Evolutionary conservation across 768 basidiomycete genomes (phyloP).

Genomic region (Coprinopsis sp.): DNA sequence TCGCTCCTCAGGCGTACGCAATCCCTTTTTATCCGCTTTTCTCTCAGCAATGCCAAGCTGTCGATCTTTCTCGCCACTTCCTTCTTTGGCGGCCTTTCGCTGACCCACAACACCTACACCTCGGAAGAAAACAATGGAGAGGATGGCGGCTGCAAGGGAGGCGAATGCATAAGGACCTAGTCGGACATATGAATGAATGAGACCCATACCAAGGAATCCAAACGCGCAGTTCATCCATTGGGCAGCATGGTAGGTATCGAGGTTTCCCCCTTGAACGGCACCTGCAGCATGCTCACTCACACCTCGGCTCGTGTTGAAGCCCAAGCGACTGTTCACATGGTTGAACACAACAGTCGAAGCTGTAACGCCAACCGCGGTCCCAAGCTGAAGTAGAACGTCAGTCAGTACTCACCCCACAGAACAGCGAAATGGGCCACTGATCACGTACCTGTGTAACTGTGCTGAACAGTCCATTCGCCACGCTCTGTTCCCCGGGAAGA

Average conservation of each 20-base stretch:
- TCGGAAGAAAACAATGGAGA: constrained; percentile 21
- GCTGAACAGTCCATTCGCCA: constrained; percentile 73
- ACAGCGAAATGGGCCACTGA: background rate
- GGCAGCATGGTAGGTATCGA: constrained; percentile 55
- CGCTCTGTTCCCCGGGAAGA: constrained; percentile 65
- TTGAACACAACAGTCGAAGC: constrained; percentile 71
- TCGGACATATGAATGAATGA: background rate
- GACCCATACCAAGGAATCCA: constrained; percentile 51
- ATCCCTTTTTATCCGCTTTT: too few relatives aligned
- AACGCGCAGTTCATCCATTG: constrained; percentile 65
- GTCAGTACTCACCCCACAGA: background rate
- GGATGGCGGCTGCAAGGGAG: constrained; percentile 1
- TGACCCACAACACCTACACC: constrained; percentile 27
- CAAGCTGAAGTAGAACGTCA: constrained; percentile 41
- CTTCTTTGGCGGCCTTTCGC: too few relatives aligned
- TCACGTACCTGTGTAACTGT: constrained; percentile 71
- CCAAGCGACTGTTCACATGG: too few relatives aligned
- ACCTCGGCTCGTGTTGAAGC: too few relatives aligned
- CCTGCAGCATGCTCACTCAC: too few relatives aligned
- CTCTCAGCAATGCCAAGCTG: too few relatives aligned
- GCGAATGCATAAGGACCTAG: background rate
- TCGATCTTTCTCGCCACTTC: too few relatives aligned
- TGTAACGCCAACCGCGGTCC: constrained; percentile 65
- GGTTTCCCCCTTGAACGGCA: constrained; percentile 28
- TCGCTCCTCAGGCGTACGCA: too few relatives aligned